Conservation (phyloP, 2,329 filamentous ascomycete genomes). For the Aureobasidium sp. region DNA sequence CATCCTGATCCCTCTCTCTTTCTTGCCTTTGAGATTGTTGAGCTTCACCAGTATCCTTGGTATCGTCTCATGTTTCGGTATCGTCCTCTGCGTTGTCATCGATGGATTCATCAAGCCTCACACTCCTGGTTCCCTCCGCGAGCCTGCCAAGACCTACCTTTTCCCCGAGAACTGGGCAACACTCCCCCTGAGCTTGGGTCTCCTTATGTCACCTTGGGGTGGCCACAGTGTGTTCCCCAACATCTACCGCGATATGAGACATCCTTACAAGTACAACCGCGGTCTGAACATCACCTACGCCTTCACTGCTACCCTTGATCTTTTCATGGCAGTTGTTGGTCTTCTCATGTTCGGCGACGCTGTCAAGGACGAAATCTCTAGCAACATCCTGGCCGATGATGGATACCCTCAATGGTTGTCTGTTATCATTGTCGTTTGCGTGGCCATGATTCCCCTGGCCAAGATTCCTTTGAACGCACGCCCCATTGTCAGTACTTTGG, state of each 20-base stretch:
- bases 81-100: constrained; percentile 72
- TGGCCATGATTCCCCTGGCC: constrained; percentile 87
- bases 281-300: constrained; percentile 73
- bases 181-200: constrained; percentile 76
- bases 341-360: constrained; percentile 90
- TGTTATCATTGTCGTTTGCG: constrained; percentile 74
- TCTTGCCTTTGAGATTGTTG: constrained; percentile 71
- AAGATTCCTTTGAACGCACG: constrained; percentile 89
- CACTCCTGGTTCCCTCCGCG: constrained; percentile 69
- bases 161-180: constrained; percentile 82
- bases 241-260: constrained; percentile 67
- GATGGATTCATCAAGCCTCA: constrained; percentile 80
- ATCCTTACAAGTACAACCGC: constrained; percentile 70
- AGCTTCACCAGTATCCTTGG: constrained; percentile 88
- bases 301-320: constrained; percentile 76
- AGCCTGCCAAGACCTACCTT: constrained; percentile 71
- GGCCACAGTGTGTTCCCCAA: constrained; percentile 76
- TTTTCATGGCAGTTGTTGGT: constrained; percentile 71
- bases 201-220: constrained; percentile 77
- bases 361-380: constrained; percentile 83
- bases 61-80: constrained; percentile 82
- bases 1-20: constrained; percentile 72
- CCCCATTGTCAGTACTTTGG: constrained; percentile 76
- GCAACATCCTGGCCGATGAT: constrained; percentile 68
- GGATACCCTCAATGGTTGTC: constrained; percentile 68